A percentile compares a stretch with the other conserved stretches of the same genome.
Evolutionary conservation across 495 filamentous ascomycete genomes (phyloP).

Genomic region (Penicillium coffeae): DNA sequence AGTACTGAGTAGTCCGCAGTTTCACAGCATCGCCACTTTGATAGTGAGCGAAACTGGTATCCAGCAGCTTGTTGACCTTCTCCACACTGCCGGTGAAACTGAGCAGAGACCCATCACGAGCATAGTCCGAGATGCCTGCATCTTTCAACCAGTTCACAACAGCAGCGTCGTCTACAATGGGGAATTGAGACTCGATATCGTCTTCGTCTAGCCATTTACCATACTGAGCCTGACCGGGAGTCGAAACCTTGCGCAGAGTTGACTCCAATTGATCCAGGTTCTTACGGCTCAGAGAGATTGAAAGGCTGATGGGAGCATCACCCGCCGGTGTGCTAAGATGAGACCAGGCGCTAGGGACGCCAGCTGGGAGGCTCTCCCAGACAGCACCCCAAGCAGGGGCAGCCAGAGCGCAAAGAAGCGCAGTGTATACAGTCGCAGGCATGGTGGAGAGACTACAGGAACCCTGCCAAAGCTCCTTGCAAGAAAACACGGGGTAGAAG

Average conservation of each 20-base stretch:
- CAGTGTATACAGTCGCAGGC: slow-evolving; percentile 15
- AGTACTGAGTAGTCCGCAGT: slow-evolving; percentile 58
- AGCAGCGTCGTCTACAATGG: slow-evolving; percentile 38
- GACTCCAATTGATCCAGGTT: slow-evolving; percentile 53
- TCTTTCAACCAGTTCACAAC: slow-evolving; percentile 48
- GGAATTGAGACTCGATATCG: slow-evolving; percentile 50
- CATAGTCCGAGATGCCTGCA: slow-evolving; percentile 43
- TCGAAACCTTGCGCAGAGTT: slow-evolving; percentile 52
- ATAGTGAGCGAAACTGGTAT: slow-evolving; percentile 43
- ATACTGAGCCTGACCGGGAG: slow-evolving; percentile 51
- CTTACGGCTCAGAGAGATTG: slow-evolving; percentile 42
- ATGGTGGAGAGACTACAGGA: slow-evolving; percentile 6
- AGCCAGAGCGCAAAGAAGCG: slow-evolving; percentile 17
- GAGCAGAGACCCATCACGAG: slow-evolving; percentile 42
- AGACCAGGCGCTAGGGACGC: slow-evolving; percentile 11
- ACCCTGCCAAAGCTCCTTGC: not conserved
- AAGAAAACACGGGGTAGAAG: not conserved
- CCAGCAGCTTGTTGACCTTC: slow-evolving; percentile 46
- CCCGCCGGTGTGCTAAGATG: slow-evolving; percentile 8
- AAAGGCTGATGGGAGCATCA: slow-evolving; percentile 21
- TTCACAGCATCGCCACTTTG: slow-evolving; percentile 34
- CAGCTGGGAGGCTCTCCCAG: slow-evolving; percentile 14
- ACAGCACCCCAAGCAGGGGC: slow-evolving; percentile 16
- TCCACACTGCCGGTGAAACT: slow-evolving; percentile 47
- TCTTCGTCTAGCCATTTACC: slow-evolving; percentile 53